Conservation (phyloP, 371 early-diverging fungal species). For the Zychaea mexicana region DNA sequence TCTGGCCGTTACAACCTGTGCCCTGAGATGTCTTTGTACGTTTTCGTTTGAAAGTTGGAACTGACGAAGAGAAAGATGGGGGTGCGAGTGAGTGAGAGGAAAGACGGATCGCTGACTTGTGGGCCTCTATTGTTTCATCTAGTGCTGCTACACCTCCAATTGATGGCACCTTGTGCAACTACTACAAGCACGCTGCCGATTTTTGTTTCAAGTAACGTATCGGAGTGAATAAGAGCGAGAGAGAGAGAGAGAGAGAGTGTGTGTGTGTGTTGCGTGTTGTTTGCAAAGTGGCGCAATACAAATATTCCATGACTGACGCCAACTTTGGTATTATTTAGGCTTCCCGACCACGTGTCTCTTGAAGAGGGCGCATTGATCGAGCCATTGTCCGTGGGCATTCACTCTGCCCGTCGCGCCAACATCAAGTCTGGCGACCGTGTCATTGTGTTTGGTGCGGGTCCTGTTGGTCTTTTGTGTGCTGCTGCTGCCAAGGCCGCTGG, state of each 20-base stretch:
- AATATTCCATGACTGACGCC: too few species aligned
- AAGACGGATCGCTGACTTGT: too few species aligned
- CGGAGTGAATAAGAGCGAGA: background rate
- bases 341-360: constrained; percentile 57
- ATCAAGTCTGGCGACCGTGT: constrained; percentile 69
- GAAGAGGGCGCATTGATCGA: constrained; percentile 59
- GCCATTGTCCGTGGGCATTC: constrained; percentile 48
- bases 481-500: constrained; percentile 58
- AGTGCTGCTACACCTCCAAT: constrained; percentile 57
- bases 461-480: constrained; percentile 55
- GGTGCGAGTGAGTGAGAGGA: constrained; percentile 5
- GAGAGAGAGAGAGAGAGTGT: constrained; percentile 2
- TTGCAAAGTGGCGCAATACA: too few species aligned
- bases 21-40: constrained; percentile 47
- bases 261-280: too few species aligned
- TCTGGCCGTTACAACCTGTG: constrained; percentile 53
- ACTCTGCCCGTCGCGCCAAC: constrained; percentile 61
- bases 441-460: constrained; percentile 63
- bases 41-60: background rate
- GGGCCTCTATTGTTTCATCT: constrained; percentile 11
- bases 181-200: constrained; percentile 52
- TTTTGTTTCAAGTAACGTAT: constrained; percentile 51
- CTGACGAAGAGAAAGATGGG: background rate
- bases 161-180: constrained; percentile 54
- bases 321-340: constrained; percentile 21